Conservation (phyloP, 352 stramenopile genomes). For the Globisporangium solare region DNA sequence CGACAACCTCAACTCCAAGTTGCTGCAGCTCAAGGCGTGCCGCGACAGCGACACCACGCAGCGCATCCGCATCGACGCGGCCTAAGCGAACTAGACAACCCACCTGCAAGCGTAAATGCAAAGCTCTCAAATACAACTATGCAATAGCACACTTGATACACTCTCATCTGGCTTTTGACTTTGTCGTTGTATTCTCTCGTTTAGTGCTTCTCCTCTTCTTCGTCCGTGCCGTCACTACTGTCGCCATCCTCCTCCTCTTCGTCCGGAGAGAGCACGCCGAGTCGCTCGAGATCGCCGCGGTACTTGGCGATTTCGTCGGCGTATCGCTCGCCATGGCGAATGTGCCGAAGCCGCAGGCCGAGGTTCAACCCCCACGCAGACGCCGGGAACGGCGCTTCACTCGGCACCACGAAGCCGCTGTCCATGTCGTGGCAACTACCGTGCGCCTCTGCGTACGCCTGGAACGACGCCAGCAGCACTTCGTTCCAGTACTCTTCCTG, state of each 20-base stretch:
- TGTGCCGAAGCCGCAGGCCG: constrained; percentile 56
- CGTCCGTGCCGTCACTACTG: not conserved
- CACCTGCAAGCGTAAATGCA: not conserved
- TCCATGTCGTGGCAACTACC: constrained; percentile 55
- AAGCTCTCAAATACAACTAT: not conserved
- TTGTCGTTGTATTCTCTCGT: not conserved
- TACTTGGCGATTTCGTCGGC: constrained; percentile 58
- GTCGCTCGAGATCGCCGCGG: constrained; percentile 25
- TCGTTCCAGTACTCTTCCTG: constrained; percentile 74
- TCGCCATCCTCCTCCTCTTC: not conserved
- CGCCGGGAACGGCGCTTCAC: constrained; percentile 44
- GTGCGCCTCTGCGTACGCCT: constrained; percentile 42
- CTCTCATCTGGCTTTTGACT: not conserved
- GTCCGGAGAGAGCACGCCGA: constrained; percentile 9
- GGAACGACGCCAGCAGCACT: constrained; percentile 58
- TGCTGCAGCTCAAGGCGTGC: constrained; percentile 49
- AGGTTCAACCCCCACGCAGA: constrained; percentile 69
- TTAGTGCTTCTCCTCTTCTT: not conserved
- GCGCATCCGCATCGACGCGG: constrained; percentile 25
- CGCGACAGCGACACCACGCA: constrained; percentile 34
- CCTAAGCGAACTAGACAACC: constrained; percentile 9
- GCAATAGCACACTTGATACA: not conserved
- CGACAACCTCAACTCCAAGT: constrained; percentile 34
- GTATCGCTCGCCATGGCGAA: constrained; percentile 66
- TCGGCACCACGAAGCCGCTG: constrained; percentile 53